Percentiles rank a stretch among this genome's conserved stretches.
Conservation (phyloP, 805 yeast genomes). For the Candida maesae region DNA sequence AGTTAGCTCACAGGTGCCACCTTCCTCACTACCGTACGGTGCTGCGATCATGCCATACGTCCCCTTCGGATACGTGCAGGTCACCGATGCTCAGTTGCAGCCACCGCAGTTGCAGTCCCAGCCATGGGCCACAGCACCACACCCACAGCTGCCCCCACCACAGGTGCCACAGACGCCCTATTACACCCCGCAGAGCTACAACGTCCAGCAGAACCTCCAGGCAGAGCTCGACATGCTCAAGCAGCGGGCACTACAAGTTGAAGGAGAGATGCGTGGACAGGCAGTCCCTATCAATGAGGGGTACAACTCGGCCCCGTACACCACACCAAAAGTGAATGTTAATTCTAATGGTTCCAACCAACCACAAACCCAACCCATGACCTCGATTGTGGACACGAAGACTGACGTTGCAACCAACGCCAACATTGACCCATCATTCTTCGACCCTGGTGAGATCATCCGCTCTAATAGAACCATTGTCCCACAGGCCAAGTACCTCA, state of each 20-base stretch:
- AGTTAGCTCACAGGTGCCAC: constrained; percentile 1
- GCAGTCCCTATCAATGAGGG: not conserved
- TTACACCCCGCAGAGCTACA: constrained; percentile 10
- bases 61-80: not conserved
- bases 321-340: too few species aligned
- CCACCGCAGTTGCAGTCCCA: not conserved
- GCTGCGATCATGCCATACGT: not conserved
- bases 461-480: constrained; percentile 11
- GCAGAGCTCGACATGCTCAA: constrained; percentile 14
- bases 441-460: constrained; percentile 13
- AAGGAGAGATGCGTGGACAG: constrained; percentile 7
- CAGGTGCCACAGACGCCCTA: not conserved
- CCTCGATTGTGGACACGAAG: not conserved
- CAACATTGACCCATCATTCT: constrained; percentile 17
- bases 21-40: not conserved
- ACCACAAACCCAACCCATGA: not conserved
- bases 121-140: not conserved
- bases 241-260: constrained; percentile 14
- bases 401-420: constrained; percentile 2
- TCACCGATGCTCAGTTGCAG: not conserved
- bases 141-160: not conserved
- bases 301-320: too few species aligned
- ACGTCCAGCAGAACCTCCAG: constrained; percentile 12
- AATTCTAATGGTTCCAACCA: too few species aligned
- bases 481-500: constrained; percentile 14